These are phyloP conservation scores for Epicoccum sorghinum DNA, from an alignment of 2,329 filamentous ascomycete genomes.

Conservation along the genomic window DNA sequence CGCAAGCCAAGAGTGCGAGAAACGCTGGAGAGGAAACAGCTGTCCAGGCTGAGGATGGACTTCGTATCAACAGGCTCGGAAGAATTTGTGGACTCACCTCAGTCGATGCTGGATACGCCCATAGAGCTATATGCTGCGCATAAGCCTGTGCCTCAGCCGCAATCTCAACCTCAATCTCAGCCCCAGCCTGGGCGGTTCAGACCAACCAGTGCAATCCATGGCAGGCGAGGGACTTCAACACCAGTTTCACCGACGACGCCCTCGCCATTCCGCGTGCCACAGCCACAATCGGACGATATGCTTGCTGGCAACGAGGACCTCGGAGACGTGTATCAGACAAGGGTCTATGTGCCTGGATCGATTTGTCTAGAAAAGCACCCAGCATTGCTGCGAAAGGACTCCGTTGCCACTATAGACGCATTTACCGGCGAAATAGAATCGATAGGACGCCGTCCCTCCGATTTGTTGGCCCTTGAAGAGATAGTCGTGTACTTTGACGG, in stretches of 20 bases:
- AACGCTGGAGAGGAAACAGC: constrained; percentile 27
- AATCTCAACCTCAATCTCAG: constrained; percentile 2
- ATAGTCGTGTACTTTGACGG: constrained; percentile 52
- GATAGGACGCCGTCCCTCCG: constrained; percentile 28
- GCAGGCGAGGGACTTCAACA: constrained; percentile 18
- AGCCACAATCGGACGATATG: constrained; percentile 15
- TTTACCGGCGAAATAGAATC: constrained; percentile 34
- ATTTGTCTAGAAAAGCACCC: constrained; percentile 46
- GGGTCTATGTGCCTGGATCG: constrained; percentile 50
- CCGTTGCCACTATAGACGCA: constrained; percentile 48
- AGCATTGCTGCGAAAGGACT: constrained; percentile 46
- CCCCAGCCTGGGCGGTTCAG: constrained; percentile 11
- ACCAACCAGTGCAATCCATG: constrained; percentile 14
- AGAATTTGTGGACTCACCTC: constrained; percentile 31
- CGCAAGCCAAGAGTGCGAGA: constrained; percentile 32
- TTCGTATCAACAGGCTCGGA: constrained; percentile 25
- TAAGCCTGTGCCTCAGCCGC: constrained; percentile 6
- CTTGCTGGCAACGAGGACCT: not conserved
- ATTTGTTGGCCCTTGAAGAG: constrained; percentile 42
- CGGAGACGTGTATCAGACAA: constrained; percentile 8
- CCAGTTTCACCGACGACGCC: constrained; percentile 13
- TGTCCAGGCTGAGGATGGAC: constrained; percentile 31
- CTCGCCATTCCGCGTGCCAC: constrained; percentile 5
- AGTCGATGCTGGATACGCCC: constrained; percentile 39
- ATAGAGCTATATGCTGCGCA: constrained; percentile 34